phyloP scores from a whole-genome alignment of 768 basidiomycete genomes.

The Kockovaella imperatae region DNA sequence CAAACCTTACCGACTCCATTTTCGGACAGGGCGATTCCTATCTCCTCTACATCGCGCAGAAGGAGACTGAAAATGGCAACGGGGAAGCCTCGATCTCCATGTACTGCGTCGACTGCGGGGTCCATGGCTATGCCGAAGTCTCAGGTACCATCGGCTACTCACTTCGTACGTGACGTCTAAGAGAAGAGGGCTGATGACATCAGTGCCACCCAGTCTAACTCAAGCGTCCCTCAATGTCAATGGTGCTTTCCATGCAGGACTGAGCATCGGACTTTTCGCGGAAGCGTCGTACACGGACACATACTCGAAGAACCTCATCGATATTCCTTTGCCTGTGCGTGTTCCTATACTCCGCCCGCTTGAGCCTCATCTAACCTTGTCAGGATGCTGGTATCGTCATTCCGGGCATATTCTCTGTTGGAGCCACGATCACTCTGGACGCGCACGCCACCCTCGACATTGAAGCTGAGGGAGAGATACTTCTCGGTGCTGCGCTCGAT shows the following conservation, averaged over 20 bases:
- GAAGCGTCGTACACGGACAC: neutral
- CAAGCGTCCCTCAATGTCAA: neutral
- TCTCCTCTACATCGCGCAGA: neutral
- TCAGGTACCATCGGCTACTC: neutral
- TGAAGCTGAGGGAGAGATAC: neutral
- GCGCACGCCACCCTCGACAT: neutral
- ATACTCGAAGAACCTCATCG: neutral
- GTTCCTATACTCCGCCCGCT: no score
- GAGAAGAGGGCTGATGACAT: no score
- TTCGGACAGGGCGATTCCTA: neutral
- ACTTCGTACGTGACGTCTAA: no score
- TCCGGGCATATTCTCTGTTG: neutral
- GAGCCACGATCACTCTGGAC: neutral
- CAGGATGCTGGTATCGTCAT: neutral
- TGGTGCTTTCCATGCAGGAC: neutral
- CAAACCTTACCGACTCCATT: no score
- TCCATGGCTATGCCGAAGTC: neutral
- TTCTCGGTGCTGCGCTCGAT: neutral
- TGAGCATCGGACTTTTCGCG: neutral
- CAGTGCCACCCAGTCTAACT: neutral
- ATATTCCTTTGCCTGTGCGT: no score
- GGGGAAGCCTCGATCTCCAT: neutral
- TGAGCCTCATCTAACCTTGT: no score
- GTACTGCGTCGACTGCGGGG: conserved; percentile 1
- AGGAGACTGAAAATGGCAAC: neutral